Evolutionary conservation across 2,329 filamentous ascomycete genomes (phyloP).

Genomic region (Alternaria incomplexa): DNA sequence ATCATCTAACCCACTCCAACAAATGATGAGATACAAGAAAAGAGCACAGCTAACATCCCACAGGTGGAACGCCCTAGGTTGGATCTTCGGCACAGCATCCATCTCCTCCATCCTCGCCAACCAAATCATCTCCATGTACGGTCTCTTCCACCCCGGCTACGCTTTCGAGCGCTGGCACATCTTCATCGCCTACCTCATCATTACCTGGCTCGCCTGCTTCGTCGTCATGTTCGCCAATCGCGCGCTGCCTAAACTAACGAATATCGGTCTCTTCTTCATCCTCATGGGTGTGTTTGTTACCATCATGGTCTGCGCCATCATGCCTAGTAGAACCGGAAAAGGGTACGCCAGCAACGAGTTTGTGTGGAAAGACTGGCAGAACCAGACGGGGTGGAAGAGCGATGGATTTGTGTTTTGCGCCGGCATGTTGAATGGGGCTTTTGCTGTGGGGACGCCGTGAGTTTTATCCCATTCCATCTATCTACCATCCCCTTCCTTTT

Average conservation of each 20-base stretch:
- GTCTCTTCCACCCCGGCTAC: conserved; percentile 56
- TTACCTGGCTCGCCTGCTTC: conserved; percentile 55
- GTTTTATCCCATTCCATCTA: conserved; percentile 12
- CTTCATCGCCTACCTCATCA: conserved; percentile 57
- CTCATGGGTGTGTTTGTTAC: conserved; percentile 62
- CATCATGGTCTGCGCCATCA: conserved; percentile 61
- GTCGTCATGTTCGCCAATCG: conserved; percentile 62
- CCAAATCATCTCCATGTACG: conserved; percentile 57
- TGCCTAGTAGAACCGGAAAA: conserved; percentile 55
- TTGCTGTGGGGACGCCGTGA: conserved; percentile 66
- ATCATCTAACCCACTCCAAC: background rate
- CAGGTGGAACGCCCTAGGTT: conserved; percentile 60
- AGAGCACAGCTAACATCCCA: background rate
- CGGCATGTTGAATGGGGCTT: conserved; percentile 73
- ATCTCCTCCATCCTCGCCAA: conserved; percentile 55
- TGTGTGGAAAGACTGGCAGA: conserved; percentile 56
- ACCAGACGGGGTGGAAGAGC: conserved; percentile 54
- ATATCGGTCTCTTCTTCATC: conserved; percentile 62
- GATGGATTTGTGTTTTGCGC: conserved; percentile 69
- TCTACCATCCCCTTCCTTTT: too few species aligned
- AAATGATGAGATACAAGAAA: background rate
- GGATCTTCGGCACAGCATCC: conserved; percentile 55
- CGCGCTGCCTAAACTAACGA: conserved; percentile 59
- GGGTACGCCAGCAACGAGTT: conserved; percentile 51
- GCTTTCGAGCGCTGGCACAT: conserved; percentile 58